Percentiles rank a stretch among this genome's conserved stretches.
These are phyloP conservation scores for Cicer bijugum DNA, from an alignment of 306 rosid species.

Conservation along the genomic window DNA sequence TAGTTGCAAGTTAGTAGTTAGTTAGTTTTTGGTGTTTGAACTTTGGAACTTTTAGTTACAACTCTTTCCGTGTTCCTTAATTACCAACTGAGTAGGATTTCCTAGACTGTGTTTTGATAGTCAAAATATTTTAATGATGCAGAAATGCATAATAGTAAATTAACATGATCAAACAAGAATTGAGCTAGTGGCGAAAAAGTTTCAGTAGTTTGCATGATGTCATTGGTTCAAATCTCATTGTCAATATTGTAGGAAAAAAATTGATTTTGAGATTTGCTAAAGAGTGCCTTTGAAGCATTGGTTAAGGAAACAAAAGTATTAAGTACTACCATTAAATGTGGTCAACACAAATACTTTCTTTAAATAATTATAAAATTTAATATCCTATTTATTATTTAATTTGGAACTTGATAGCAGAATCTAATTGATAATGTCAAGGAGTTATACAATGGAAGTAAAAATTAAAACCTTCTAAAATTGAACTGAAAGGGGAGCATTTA, in stretches of 20 bases:
- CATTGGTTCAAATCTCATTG: not conserved
- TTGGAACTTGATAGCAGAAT: not conserved
- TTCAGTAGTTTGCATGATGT: not conserved
- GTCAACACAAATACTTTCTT: not conserved
- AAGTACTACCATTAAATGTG: not conserved
- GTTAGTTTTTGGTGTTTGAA: no score
- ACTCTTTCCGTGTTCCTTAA: no score
- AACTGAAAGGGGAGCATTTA: constrained; percentile 25
- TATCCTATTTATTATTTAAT: not conserved
- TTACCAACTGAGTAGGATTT: not conserved
- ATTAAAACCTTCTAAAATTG: constrained; percentile 3
- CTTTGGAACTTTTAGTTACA: no score
- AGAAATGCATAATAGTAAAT: not conserved
- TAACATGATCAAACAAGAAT: not conserved
- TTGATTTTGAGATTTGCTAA: not conserved
- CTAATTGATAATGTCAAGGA: not conserved
- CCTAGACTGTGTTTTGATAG: not conserved
- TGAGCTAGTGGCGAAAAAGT: not conserved
- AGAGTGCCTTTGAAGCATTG: not conserved
- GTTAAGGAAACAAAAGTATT: not conserved
- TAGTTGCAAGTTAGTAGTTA: no score
- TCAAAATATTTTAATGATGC: not conserved
- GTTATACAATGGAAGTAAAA: constrained; percentile 13
- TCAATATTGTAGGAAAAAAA: not conserved
- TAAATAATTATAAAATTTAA: constrained; percentile 1